These are phyloP conservation scores for Herpetomonas samuelpessoai DNA, from an alignment of 208 protist species.

Conservation along the genomic window DNA sequence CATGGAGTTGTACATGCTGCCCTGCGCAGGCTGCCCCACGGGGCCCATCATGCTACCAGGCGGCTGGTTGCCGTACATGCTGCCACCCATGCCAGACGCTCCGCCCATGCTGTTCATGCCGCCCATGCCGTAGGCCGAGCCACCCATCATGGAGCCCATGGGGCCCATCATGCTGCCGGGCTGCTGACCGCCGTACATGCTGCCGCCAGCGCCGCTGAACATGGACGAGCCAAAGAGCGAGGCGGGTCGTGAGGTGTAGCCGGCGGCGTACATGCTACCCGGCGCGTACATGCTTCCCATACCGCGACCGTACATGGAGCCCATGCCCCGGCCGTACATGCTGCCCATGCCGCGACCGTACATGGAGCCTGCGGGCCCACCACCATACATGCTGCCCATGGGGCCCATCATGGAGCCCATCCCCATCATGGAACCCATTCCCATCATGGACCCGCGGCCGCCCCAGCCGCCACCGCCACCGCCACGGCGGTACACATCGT, in stretches of 20 bases:
- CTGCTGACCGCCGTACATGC: constrained; percentile 23
- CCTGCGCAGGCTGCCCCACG: not conserved
- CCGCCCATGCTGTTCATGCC: too few species aligned
- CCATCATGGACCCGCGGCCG: not conserved
- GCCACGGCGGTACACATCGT: constrained; percentile 8
- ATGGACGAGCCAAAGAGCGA: constrained; percentile 16
- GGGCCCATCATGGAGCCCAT: constrained; percentile 10
- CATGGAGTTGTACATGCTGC: constrained; percentile 15
- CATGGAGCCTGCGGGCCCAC: not conserved
- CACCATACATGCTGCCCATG: constrained; percentile 14
- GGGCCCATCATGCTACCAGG: constrained; percentile 8
- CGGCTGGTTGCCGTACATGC: constrained; percentile 10
- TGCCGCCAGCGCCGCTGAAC: constrained; percentile 23
- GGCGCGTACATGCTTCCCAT: constrained; percentile 34
- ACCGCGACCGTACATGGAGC: constrained; percentile 13
- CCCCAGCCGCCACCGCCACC: not conserved
- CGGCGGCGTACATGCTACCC: constrained; percentile 20
- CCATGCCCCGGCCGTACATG: constrained; percentile 31
- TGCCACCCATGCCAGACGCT: too few species aligned
- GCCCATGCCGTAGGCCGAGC: constrained; percentile 4
- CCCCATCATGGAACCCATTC: constrained; percentile 10
- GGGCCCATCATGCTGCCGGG: constrained; percentile 6
- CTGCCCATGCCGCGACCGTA: constrained; percentile 3
- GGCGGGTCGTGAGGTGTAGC: constrained; percentile 10
- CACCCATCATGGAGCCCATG: constrained; percentile 1